Evolutionary conservation across 2,329 filamentous ascomycete species (phyloP).

Genomic region (Xylaria sp.): DNA sequence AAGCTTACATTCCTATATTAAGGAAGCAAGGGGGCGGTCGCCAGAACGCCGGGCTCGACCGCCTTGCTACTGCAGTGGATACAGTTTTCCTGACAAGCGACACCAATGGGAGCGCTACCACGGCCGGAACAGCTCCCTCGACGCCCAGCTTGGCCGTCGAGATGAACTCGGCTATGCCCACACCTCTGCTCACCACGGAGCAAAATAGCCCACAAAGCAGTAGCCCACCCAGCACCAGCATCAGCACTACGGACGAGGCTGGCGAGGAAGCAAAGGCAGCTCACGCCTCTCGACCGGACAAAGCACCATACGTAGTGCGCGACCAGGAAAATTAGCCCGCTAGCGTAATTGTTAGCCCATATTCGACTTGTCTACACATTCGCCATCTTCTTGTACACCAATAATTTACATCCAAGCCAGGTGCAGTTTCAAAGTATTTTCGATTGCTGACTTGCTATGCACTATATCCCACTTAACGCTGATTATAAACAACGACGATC

Average conservation of each 20-base stretch:
- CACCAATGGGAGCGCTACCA: constrained; percentile 26
- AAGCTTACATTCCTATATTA: constrained; percentile 68
- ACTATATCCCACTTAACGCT: constrained; percentile 26
- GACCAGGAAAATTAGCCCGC: constrained; percentile 35
- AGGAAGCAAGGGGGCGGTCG: constrained; percentile 74
- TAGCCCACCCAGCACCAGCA: constrained; percentile 71
- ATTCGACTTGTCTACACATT: constrained; percentile 23
- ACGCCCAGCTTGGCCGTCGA: constrained; percentile 58
- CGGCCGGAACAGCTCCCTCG: constrained; percentile 39
- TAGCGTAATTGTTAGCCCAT: neutral
- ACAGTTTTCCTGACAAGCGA: constrained; percentile 4
- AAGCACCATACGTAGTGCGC: constrained; percentile 34
- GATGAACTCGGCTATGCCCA: constrained; percentile 66
- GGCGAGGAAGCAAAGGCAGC: constrained; percentile 45
- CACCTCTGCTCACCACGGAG: constrained; percentile 74
- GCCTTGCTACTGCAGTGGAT: constrained; percentile 55
- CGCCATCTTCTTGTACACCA: constrained; percentile 19
- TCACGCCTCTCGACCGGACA: constrained; percentile 31
- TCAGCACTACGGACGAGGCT: constrained; percentile 61
- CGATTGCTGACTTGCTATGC: constrained; percentile 13
- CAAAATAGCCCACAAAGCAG: constrained; percentile 76
- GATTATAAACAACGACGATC: constrained; percentile 18
- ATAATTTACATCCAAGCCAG: constrained; percentile 10
- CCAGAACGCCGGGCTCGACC: constrained; percentile 73
- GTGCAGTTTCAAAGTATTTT: constrained; percentile 12